A percentile compares a stretch with the other conserved stretches of the same genome.
Evolutionary conservation across 2,329 filamentous ascomycete genomes (phyloP).

Genomic region (Ascochyta lentis): DNA sequence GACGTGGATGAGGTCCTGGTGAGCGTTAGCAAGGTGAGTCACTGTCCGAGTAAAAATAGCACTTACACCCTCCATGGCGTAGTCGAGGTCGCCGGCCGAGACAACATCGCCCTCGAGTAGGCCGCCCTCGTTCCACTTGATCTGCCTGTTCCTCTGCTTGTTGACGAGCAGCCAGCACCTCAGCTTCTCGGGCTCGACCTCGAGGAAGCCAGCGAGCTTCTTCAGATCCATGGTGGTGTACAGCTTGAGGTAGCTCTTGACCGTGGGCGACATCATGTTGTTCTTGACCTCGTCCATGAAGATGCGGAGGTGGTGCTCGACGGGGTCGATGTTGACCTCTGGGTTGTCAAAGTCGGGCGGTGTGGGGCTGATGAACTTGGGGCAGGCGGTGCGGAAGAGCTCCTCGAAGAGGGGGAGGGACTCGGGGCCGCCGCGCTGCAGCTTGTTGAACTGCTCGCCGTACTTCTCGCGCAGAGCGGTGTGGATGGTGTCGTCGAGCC

Average conservation of each 20-base stretch:
- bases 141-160: conserved; percentile 97
- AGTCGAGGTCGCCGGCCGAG: conserved; percentile 95
- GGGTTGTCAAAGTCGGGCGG: conserved; percentile 98
- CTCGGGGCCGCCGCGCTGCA: conserved; percentile 95
- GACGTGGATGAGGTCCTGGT: conserved; percentile 92
- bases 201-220: conserved; percentile 96
- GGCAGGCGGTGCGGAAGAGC: conserved; percentile 96
- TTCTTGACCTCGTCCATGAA: conserved; percentile 99
- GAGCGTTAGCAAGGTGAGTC: conserved; percentile 27
- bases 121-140: conserved; percentile 89
- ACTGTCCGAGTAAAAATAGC: background rate
- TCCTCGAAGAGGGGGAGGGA: conserved; percentile 97
- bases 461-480: conserved; percentile 98
- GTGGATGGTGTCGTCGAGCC: conserved; percentile 98
- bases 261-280: conserved; percentile 96
- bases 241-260: conserved; percentile 97
- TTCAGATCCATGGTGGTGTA: conserved; percentile 99
- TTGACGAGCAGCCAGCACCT: conserved; percentile 93
- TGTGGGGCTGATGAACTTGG: conserved; percentile 98
- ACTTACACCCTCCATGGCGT: conserved; percentile 91
- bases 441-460: conserved; percentile 94
- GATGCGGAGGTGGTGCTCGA: conserved; percentile 95
- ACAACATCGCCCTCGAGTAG: conserved; percentile 91
- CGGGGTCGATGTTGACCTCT: conserved; percentile 91
- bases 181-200: conserved; percentile 95